phyloP scores from a whole-genome alignment of 2,329 filamentous ascomycete species.

The Phaeoacremonium minimum region DNA sequence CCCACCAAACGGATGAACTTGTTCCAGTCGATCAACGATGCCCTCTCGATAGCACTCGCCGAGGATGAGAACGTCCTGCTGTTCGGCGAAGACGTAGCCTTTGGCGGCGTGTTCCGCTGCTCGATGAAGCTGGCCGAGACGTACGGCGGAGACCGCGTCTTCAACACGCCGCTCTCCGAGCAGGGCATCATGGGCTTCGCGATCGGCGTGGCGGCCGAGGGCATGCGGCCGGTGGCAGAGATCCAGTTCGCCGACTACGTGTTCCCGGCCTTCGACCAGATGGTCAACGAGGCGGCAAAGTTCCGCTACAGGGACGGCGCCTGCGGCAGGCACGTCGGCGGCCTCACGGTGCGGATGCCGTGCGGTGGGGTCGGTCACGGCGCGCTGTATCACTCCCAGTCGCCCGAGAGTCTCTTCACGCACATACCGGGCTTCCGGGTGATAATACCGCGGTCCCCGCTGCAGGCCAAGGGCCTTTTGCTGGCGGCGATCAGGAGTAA shows the following conservation, averaged over 20 bases:
- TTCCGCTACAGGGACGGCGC: constrained; percentile 70
- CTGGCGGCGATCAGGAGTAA: constrained; percentile 73
- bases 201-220: constrained; percentile 61
- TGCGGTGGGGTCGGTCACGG: constrained; percentile 87
- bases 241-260: constrained; percentile 79
- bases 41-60: constrained; percentile 75
- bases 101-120: constrained; percentile 69
- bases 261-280: constrained; percentile 72
- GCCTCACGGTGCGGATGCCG: constrained; percentile 85
- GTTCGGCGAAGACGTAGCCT: constrained; percentile 96
- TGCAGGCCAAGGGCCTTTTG: constrained; percentile 84
- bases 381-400: constrained; percentile 83
- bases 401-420: constrained; percentile 81
- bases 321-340: constrained; percentile 61
- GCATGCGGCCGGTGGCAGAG: constrained; percentile 64
- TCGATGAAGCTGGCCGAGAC: constrained; percentile 62
- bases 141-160: constrained; percentile 65
- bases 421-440: constrained; percentile 83
- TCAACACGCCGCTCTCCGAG: constrained; percentile 67
- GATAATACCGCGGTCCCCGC: constrained; percentile 78
- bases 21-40: constrained; percentile 90
- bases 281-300: constrained; percentile 74
- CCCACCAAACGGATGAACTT: constrained; percentile 86
- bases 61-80: constrained; percentile 83
- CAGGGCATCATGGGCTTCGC: constrained; percentile 68